Percentiles rank a stretch among this genome's conserved stretches.
Evolutionary conservation across 2,329 filamentous ascomycete species (phyloP).

Genomic region (Teratosphaeria destructans): DNA sequence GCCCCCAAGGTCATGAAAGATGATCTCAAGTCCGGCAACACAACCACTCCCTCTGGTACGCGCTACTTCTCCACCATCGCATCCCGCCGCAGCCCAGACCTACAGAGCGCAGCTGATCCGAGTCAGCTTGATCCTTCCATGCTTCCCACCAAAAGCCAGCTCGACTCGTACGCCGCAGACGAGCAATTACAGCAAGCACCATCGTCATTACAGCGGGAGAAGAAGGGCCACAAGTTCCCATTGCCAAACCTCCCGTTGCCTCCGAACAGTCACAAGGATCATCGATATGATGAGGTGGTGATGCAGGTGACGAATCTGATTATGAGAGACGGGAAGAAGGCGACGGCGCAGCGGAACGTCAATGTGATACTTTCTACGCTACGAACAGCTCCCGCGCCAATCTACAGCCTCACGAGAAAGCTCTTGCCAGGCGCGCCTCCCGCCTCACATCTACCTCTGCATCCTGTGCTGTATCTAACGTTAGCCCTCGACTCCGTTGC

Average conservation of each 20-base stretch:
- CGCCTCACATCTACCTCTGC: conserved; percentile 68
- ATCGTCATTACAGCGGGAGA: conserved; percentile 5
- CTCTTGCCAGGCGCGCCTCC: conserved; percentile 68
- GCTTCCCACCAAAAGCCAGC: conserved; percentile 17
- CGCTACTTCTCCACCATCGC: conserved; percentile 50
- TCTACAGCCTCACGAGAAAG: conserved; percentile 57
- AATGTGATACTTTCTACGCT: conserved; percentile 69
- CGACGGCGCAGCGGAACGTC: conserved; percentile 87
- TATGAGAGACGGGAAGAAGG: conserved; percentile 86
- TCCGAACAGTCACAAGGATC: conserved; percentile 54
- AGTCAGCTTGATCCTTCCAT: conserved; percentile 15
- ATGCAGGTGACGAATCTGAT: conserved; percentile 81
- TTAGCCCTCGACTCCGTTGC: conserved; percentile 88
- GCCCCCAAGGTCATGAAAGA: conserved; percentile 59
- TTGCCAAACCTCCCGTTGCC: conserved; percentile 59
- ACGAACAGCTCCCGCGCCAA: conserved; percentile 72
- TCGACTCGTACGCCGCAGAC: conserved; percentile 10
- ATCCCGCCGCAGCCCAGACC: conserved; percentile 20
- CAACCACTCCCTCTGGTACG: conserved; percentile 15
- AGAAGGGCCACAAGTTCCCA: conserved; percentile 64
- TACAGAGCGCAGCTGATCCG: neutral
- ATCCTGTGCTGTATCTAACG: conserved; percentile 81
- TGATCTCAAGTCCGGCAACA: conserved; percentile 36
- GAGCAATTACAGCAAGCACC: neutral
- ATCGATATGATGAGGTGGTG: conserved; percentile 77